phyloP scores from a whole-genome alignment of 2,329 filamentous ascomycete species.

The Calonectria honghensis region DNA sequence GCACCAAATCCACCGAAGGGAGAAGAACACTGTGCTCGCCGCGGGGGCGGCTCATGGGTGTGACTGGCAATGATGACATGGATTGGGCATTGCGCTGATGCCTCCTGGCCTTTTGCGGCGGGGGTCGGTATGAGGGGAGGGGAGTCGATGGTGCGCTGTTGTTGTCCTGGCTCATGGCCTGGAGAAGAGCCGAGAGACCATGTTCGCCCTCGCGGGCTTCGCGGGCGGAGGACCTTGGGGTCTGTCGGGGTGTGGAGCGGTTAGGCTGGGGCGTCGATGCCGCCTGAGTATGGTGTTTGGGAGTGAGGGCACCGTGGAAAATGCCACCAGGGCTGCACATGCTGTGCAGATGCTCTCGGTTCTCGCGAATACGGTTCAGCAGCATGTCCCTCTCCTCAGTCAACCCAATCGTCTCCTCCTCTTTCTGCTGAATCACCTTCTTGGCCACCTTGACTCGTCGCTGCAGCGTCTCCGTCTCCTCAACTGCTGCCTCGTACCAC shows the following conservation, averaged over 20 bases:
- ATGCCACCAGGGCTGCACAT: conserved; percentile 85
- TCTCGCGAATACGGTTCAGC: conserved; percentile 89
- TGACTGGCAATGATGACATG: conserved; percentile 88
- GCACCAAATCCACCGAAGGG: conserved; percentile 78
- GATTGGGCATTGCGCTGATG: conserved; percentile 88
- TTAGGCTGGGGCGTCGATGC: conserved; percentile 66
- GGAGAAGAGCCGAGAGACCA: conserved; percentile 86
- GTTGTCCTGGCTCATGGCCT: conserved; percentile 84
- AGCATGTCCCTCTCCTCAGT: conserved; percentile 85
- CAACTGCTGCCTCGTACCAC: conserved; percentile 79
- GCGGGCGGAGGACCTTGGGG: conserved; percentile 65
- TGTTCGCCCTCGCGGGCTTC: conserved; percentile 72
- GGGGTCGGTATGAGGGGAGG: conserved; percentile 66
- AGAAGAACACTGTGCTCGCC: conserved; percentile 72
- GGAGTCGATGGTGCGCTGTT: conserved; percentile 85
- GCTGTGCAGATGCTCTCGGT: conserved; percentile 88
- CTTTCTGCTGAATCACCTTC: conserved; percentile 85
- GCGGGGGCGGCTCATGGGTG: conserved; percentile 75
- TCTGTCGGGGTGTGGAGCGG: conserved; percentile 71
- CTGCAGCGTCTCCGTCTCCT: conserved; percentile 78
- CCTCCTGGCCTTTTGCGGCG: conserved; percentile 71
- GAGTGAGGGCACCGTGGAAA: conserved; percentile 77
- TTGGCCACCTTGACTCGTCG: conserved; percentile 83
- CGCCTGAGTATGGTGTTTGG: conserved; percentile 66
- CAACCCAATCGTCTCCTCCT: conserved; percentile 82